Evolutionary conservation across 2,329 filamentous ascomycete species (phyloP), one percentile per base, ranked within the genome.

Genomic region (Hymenoscyphus infarciens): DNA sequence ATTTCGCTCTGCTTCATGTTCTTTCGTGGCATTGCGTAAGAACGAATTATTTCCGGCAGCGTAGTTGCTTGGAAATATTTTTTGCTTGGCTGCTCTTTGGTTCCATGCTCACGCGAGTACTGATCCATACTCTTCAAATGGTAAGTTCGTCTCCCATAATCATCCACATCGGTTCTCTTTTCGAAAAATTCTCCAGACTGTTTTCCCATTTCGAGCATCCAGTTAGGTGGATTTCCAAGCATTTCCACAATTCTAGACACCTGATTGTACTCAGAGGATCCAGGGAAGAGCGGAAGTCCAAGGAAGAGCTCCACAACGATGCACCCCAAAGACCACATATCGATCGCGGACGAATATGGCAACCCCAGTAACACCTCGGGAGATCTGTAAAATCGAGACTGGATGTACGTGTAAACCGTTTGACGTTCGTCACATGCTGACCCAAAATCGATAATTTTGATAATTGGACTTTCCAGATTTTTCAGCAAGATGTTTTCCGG

Each of bases 171-270:
- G 59, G 87, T 83, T 42, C 85, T 80, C 78, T 97, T 97, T 77
- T 99, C 94, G 72, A 97, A 99, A 75, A 99, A 99, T 71, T 98
- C 93, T 54, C 92, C 91, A 0, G 94, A 91, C 76, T 99, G 95
- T 77, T 99, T 99, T 71, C 95, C 95, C 84, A 97, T 96, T 75
- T 99, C 95, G 62, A 99, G 84, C 95, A 99, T 99, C 95, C 95
- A 99, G 67, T 92, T 96, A 42, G 92, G 94, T 1, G 95, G 94
- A 68, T 97, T 88, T 11, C 95, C 95, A 8, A 99, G 84, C 95
- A 99, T 99, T 78, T 99, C 95, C 25, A 95, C 93, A 67, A 99
- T 99, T 60, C 95, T 85, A 31, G 94, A 94, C 19, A 99, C 93
- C 76, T 99, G 95, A 71, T 99, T 99, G 77, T 99, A 99, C 76